A percentile compares a stretch with the other conserved stretches of the same genome.
These are phyloP conservation scores for Tulasnella sp. DNA, from an alignment of 768 basidiomycete species.

Conservation along the genomic window DNA sequence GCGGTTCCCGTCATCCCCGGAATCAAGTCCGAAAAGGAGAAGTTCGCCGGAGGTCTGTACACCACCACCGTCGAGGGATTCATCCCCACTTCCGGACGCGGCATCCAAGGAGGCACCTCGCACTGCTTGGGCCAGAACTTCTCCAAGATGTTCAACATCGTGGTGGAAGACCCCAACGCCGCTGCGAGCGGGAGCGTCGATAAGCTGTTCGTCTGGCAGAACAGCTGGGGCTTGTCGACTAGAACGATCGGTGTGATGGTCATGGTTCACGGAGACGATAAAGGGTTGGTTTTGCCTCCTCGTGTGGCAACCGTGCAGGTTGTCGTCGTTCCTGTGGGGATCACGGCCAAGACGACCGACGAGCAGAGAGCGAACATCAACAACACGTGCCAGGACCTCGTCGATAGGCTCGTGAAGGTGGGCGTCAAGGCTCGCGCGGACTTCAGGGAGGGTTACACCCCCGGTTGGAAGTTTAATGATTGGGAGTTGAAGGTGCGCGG, in stretches of 20 bases:
- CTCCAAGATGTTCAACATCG: constrained; percentile 96
- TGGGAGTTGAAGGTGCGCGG: constrained; percentile 99
- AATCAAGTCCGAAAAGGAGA: constrained; percentile 97
- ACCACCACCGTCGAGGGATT: constrained; percentile 98
- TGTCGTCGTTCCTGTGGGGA: constrained; percentile 85
- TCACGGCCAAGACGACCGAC: constrained; percentile 64
- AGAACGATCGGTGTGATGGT: constrained; percentile 97
- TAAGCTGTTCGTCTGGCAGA: constrained; percentile 90
- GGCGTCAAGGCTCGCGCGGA: constrained; percentile 83
- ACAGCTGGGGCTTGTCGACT: constrained; percentile 97
- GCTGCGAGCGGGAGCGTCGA: constrained; percentile 35
- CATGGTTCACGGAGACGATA: constrained; percentile 98
- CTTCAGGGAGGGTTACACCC: constrained; percentile 89
- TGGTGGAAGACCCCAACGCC: constrained; percentile 79
- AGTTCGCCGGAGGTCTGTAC: constrained; percentile 96
- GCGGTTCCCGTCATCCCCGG: constrained; percentile 97
- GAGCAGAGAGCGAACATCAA: constrained; percentile 55
- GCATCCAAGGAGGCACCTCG: constrained; percentile 96
- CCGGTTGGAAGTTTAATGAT: constrained; percentile 98
- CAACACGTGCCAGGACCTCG: constrained; percentile 65
- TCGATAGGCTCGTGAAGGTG: constrained; percentile 53
- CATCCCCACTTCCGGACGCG: constrained; percentile 92
- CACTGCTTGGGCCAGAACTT: constrained; percentile 99
- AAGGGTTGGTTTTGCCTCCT: constrained; percentile 94
- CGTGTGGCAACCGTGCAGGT: constrained; percentile 86